Evolutionary conservation across 2,329 filamentous ascomycete genomes (phyloP).

Genomic region (Colletotrichum theobromicola): DNA sequence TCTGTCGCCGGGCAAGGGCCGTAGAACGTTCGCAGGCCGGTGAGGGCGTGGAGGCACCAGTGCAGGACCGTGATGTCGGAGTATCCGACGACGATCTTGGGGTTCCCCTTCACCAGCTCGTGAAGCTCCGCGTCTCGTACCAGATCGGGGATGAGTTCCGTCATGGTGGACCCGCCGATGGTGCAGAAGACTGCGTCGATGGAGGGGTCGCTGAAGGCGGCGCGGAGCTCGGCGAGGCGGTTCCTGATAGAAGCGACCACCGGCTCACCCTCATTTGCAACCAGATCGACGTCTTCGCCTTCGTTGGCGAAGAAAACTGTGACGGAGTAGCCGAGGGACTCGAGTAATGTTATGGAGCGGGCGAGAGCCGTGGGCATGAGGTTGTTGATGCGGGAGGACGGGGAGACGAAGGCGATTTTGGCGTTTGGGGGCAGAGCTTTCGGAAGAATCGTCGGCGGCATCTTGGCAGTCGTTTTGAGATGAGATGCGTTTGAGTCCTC

Average conservation of each 20-base stretch:
- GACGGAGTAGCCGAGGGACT: constrained; percentile 37
- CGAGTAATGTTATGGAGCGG: constrained; percentile 34
- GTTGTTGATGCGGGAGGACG: constrained; percentile 41
- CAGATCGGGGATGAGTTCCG: constrained; percentile 42
- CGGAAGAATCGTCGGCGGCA: constrained; percentile 24
- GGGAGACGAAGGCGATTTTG: constrained; percentile 45
- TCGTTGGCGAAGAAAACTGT: constrained; percentile 31
- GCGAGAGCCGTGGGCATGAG: constrained; percentile 30
- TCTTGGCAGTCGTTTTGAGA: background rate
- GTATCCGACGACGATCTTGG: constrained; percentile 47
- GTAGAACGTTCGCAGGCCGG: constrained; percentile 49
- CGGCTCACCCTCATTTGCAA: constrained; percentile 25
- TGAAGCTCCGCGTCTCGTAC: constrained; percentile 40
- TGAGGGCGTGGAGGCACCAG: constrained; percentile 42
- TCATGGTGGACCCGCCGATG: constrained; percentile 42
- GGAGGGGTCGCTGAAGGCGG: constrained; percentile 39
- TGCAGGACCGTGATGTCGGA: constrained; percentile 48
- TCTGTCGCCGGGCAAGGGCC: constrained; percentile 44
- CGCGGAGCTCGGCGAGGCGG: constrained; percentile 40
- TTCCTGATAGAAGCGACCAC: constrained; percentile 38
- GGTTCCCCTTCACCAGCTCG: constrained; percentile 34
- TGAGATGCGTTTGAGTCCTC: background rate
- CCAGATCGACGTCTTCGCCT: background rate
- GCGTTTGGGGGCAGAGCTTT: constrained; percentile 36
- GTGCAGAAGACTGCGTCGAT: constrained; percentile 44